Conservation (phyloP, 305 asterid genomes). For the Fraxinus velutina region DNA sequence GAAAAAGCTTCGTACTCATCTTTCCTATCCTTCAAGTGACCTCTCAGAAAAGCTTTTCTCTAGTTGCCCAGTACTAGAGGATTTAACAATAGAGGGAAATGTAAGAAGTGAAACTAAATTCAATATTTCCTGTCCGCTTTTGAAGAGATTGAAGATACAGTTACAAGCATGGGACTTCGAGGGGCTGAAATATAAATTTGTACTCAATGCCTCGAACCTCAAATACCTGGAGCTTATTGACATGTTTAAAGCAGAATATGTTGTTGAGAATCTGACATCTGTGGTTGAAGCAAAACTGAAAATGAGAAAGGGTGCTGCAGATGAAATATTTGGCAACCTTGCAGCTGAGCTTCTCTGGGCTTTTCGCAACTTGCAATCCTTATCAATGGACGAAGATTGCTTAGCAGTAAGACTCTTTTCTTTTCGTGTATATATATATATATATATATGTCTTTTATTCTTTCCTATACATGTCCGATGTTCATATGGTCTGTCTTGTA, state of each 20-base stretch:
- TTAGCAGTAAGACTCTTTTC: not conserved
- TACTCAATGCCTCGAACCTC: not conserved
- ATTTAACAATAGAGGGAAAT: not conserved
- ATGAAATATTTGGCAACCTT: not conserved
- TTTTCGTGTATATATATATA: not conserved
- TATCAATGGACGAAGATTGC: not conserved
- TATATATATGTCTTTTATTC: not conserved
- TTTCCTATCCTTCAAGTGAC: not conserved
- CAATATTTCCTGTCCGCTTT: not conserved
- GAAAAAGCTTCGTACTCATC: not conserved
- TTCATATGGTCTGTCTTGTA: not conserved
- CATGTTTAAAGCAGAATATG: not conserved
- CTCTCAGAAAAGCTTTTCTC: not conserved
- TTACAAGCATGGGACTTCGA: not conserved
- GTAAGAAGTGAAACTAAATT: not conserved
- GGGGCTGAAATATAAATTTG: not conserved
- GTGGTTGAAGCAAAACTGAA: not conserved
- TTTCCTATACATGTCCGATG: not conserved
- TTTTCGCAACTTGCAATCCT: not conserved
- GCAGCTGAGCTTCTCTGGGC: not conserved
- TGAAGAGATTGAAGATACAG: not conserved
- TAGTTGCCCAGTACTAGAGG: not conserved
- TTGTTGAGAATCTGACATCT: not conserved
- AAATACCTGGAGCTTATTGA: not conserved
- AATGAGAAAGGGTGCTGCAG: not conserved